Evolutionary conservation across 164 flowering plant genomes (phyloP).

Genomic region (Santalum album): DNA sequence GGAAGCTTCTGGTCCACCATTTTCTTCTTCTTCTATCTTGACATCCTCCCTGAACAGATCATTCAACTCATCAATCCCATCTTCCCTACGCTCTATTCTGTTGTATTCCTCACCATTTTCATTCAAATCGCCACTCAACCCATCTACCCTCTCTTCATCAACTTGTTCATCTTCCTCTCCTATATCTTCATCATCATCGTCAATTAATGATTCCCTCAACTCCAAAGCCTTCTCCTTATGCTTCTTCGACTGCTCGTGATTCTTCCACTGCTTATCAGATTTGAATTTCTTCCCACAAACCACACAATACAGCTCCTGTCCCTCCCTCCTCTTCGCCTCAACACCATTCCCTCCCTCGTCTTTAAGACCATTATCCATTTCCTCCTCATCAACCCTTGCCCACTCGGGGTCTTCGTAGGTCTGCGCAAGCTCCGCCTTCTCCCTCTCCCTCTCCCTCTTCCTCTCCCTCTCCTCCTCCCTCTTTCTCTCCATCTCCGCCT

Average conservation of each 20-base stretch:
- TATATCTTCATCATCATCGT: slow-evolving; percentile 18
- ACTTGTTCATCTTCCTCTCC: slow-evolving; percentile 14
- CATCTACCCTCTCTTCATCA: slow-evolving; percentile 1
- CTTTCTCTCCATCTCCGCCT: slow-evolving; percentile 56
- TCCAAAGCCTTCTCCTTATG: slow-evolving; percentile 79
- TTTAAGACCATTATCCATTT: slow-evolving; percentile 6
- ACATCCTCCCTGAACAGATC: slow-evolving; percentile 33
- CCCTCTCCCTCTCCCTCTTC: slow-evolving; percentile 57
- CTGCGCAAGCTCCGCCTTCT: slow-evolving; percentile 55
- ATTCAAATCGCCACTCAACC: slow-evolving; percentile 11
- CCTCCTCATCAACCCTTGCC: slow-evolving; percentile 57
- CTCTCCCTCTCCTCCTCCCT: slow-evolving; percentile 45
- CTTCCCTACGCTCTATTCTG: slow-evolving; percentile 13
- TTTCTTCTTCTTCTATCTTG: slow-evolving; percentile 16
- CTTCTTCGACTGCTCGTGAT: slow-evolving; percentile 97
- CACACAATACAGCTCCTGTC: slow-evolving; percentile 69
- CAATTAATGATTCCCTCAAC: slow-evolving; percentile 35
- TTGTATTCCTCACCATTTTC: slow-evolving; percentile 9
- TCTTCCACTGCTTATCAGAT: slow-evolving; percentile 97
- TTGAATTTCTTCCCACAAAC: slow-evolving; percentile 89
- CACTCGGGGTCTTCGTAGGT: slow-evolving; percentile 77
- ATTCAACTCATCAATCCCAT: slow-evolving; percentile 23
- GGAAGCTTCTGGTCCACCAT: slow-evolving; percentile 4
- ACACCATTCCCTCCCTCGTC: slow-evolving; percentile 20
- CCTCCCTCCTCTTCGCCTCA: slow-evolving; percentile 23